Evolutionary conservation across 1,284 basidiomycete species (phyloP).

Genomic region (Phlebopus sp.): DNA sequence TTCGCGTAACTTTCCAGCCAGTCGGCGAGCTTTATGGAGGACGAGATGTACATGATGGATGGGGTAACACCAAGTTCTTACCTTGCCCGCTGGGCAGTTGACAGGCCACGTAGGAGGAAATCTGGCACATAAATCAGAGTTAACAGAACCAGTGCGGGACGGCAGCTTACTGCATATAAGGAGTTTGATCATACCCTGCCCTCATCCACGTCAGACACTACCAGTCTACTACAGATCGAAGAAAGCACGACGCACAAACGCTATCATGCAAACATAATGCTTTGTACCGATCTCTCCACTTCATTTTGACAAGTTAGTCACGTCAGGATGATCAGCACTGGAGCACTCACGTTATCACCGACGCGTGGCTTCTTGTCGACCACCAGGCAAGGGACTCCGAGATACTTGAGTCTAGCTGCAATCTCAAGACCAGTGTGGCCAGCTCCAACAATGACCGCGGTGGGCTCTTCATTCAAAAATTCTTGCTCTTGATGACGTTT

Average conservation of each 20-base stretch:
- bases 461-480: conserved; percentile 21
- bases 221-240: neutral
- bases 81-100: conserved; percentile 33
- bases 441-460: conserved; percentile 34
- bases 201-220: neutral
- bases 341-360: conserved; percentile 35
- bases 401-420: conserved; percentile 35
- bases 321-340: neutral
- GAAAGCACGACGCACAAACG: conserved; percentile 19
- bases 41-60: too few species aligned
- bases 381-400: conserved; percentile 35
- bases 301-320: neutral
- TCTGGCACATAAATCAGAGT: conserved; percentile 9
- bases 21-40: conserved; percentile 42
- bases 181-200: conserved; percentile 23
- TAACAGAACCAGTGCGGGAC: neutral
- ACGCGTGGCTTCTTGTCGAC: conserved; percentile 34
- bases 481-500: conserved; percentile 15
- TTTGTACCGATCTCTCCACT: conserved; percentile 33
- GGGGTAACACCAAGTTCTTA: conserved; percentile 13
- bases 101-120: conserved; percentile 40
- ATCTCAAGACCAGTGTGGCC: conserved; percentile 37
- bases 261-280: conserved; percentile 23
- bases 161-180: conserved; percentile 23
- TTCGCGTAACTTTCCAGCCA: conserved; percentile 58